Conservation (phyloP, 2,329 filamentous ascomycete genomes). For the Pseudodiploospora longispora region DNA sequence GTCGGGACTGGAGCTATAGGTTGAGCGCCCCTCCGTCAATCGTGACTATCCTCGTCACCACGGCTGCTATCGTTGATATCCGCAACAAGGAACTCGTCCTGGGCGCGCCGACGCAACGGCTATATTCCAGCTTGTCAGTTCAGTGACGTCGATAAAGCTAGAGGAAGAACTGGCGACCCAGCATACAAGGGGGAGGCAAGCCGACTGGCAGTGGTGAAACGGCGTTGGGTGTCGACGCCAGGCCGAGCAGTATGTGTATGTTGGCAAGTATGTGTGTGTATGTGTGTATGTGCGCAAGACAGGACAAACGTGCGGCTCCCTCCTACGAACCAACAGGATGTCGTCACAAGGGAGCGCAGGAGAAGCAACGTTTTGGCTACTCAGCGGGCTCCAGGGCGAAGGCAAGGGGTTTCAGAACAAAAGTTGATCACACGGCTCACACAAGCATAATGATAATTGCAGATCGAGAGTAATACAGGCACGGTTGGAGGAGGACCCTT, state of each 20-base stretch:
- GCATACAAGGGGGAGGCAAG: too few relatives aligned
- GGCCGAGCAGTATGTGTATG: not conserved
- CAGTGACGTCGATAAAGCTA: conserved; percentile 3
- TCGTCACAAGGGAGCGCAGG: conserved; percentile 8
- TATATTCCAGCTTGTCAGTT: not conserved
- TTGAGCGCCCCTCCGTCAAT: conserved; percentile 5
- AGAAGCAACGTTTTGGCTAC: conserved; percentile 4
- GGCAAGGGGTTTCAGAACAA: conserved; percentile 10
- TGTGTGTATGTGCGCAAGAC: not conserved
- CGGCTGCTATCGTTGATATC: conserved; percentile 4
- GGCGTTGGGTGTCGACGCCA: not conserved
- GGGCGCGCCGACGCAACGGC: conserved; percentile 1
- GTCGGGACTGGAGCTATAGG: conserved; percentile 8
- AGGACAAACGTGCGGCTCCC: conserved; percentile 4
- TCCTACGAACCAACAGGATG: conserved; percentile 3
- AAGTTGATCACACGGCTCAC: conserved; percentile 4
- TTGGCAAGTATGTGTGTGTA: too few relatives aligned
- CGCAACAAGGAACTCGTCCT: conserved; percentile 1
- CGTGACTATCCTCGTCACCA: not conserved
- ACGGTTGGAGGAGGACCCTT: too few relatives aligned
- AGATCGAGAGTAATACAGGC: too few relatives aligned
- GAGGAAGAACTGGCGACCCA: not conserved
- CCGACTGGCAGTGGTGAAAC: too few relatives aligned
- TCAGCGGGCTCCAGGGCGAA: conserved; percentile 11
- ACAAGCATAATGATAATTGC: conserved; percentile 1